Base-by-base conservation (phyloP, 371 early-diverging fungal species). In the Ecytonucleospora hepatopenaei region DNA sequence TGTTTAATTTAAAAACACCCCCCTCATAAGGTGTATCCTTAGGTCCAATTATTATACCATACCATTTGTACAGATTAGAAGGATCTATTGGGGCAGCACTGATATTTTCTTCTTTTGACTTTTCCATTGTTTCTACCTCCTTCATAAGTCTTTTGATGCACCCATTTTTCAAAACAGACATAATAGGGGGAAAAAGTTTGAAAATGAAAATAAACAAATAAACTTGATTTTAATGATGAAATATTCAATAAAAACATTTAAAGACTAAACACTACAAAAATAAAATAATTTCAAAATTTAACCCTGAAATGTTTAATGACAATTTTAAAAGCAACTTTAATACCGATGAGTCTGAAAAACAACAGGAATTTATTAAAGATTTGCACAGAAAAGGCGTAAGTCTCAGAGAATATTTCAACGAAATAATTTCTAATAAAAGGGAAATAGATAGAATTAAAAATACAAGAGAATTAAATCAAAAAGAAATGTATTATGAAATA, bases 1-100 rank as follows among this genome's bases (percentile, higher is more conserved):
- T 90, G 3, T 85, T 84, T 75, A 98, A 92, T 68, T 80, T 75
- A 82, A 95, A 97, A n/a, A 81, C 71, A 5, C 95, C 97, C 46
- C 85, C 87, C 60, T 83, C 82, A 78, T 96, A 98, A 68, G 89
- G 88, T 4, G 96, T 94, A 81, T 85, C 83, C 31, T 74, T 68
- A 49, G 84, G 84, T 56, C 84, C 83, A 78, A 72, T 62, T 31
- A 83, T 68, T 26, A 76, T 80, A 74, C 87, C 89, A 74, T 82
- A 76, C 90, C 90, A 90, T 49, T 85, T 84, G 63, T 86, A 83
- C 48, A 88, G 55, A 65, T 89, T 85, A 69, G 84, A 85, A 12
- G 33, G 53, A 32, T 83, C 81, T 33, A 83, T 74, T 16, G 87
- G 87, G 0, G 81, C 84, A 1, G 85, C 87, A 59, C 79, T 81